Conservation (phyloP, 352 stramenopile species). For the Salisapilia sapeloensis region DNA sequence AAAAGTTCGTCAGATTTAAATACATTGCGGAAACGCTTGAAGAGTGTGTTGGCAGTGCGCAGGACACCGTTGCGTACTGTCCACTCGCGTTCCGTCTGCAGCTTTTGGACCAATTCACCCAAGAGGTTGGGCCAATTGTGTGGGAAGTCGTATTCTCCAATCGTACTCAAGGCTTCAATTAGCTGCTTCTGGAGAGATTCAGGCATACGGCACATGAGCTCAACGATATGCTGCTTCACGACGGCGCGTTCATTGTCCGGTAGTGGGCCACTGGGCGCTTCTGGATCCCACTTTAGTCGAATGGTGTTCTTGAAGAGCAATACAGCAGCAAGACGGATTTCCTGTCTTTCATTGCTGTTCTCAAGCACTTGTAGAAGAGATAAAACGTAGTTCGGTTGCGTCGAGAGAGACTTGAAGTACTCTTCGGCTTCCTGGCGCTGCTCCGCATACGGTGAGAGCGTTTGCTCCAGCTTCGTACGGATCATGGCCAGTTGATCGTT, state of each 20-base stretch:
- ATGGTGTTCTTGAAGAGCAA: slow-evolving; percentile 97
- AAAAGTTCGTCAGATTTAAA: slow-evolving; percentile 93
- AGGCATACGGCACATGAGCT: slow-evolving; percentile 96
- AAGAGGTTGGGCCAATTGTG: slow-evolving; percentile 92
- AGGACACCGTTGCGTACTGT: slow-evolving; percentile 92
- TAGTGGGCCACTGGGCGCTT: slow-evolving; percentile 67
- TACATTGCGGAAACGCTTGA: slow-evolving; percentile 94
- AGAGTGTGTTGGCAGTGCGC: slow-evolving; percentile 96
- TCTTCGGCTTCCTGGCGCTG: slow-evolving; percentile 53
- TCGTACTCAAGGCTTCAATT: slow-evolving; percentile 92
- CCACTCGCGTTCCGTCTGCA: slow-evolving; percentile 80
- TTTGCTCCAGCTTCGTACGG: slow-evolving; percentile 57
- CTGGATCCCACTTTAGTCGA: slow-evolving; percentile 93
- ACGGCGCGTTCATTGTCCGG: slow-evolving; percentile 72
- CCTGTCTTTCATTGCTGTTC: slow-evolving; percentile 27
- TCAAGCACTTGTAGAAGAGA: slow-evolving; percentile 60
- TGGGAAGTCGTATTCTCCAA: slow-evolving; percentile 95
- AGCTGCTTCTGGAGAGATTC: slow-evolving; percentile 89
- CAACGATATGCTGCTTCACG: slow-evolving; percentile 97
- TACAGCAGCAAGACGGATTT: slow-evolving; percentile 53
- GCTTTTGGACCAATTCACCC: slow-evolving; percentile 86
- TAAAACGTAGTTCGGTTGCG: slow-evolving; percentile 54
- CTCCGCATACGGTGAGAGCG: slow-evolving; percentile 49
- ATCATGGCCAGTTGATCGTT: too few relatives aligned
- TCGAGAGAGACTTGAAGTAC: slow-evolving; percentile 37